Conservation (phyloP, 2,329 filamentous ascomycete species). For the Pseudopyricularia cyperi region DNA sequence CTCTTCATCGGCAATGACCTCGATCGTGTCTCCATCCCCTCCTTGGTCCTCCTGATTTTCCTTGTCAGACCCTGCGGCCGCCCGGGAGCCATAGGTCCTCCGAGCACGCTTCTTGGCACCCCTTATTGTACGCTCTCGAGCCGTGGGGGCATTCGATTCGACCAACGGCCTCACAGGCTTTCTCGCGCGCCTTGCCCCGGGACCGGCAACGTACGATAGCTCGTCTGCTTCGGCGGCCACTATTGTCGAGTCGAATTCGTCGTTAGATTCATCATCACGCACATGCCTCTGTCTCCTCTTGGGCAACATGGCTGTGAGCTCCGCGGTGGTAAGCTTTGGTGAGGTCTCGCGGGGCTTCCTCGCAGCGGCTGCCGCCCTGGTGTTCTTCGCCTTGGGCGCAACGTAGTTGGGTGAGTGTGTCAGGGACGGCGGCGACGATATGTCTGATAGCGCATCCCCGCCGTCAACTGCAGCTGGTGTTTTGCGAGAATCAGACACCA, state of each 20-base stretch:
- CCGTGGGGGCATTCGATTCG: neutral
- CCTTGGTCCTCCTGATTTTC: conserved; percentile 34
- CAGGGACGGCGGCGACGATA: conserved; percentile 52
- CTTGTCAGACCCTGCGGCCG: conserved; percentile 33
- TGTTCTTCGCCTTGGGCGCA: conserved; percentile 12
- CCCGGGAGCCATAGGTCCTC: conserved; percentile 36
- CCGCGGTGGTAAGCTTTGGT: conserved; percentile 33
- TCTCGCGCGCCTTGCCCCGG: neutral
- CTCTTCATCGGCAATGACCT: conserved; percentile 21
- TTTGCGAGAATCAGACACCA: conserved; percentile 9
- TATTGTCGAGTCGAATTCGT: conserved; percentile 24
- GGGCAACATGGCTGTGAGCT: conserved; percentile 39
- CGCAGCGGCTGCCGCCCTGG: conserved; percentile 12
- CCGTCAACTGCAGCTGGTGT: conserved; percentile 25
- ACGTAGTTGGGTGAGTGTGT: conserved; percentile 51
- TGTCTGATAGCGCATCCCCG: conserved; percentile 32
- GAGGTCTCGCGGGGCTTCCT: conserved; percentile 20
- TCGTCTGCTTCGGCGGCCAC: conserved; percentile 43
- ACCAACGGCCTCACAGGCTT: neutral
- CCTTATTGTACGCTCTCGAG: conserved; percentile 6
- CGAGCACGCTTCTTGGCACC: conserved; percentile 11
- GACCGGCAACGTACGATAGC: conserved; percentile 24
- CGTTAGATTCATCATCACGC: conserved; percentile 9
- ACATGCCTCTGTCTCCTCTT: conserved; percentile 29
- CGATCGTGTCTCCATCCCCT: conserved; percentile 17